Evolutionary conservation across 495 filamentous ascomycete species (phyloP), one percentile per base, ranked within the genome.

Genomic region (Lentithecium fluviatile): DNA sequence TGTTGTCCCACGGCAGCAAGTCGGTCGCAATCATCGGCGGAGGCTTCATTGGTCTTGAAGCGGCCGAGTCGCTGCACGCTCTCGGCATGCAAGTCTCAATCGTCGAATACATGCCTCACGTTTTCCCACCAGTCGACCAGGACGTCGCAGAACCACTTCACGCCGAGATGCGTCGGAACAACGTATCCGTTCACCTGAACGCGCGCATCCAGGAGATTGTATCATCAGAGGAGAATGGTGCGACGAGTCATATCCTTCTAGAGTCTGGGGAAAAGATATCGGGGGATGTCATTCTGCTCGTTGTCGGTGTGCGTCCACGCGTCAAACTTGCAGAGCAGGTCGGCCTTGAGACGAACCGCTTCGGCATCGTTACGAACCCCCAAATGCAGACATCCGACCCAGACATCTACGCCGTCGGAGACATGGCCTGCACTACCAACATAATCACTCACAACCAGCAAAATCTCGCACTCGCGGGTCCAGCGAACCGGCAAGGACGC

Each of bases 1-100:
- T 74, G 11, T 13, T 25, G 4, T 38, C n/a, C 20, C 24, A 64
- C 21, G 34, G 42, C 1, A 38, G 26, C 23, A 66, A 64, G 36
- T 43, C 12, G 1, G 69, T 60, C 21, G 65, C 47, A 3, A 62
- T 74, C 24, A 65, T 74, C 2, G 72, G 72, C 0, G 72, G 69
- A 0, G 72, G 67, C 5, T 74, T 73, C 56, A 74, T 74, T 34
- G 72, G 72, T 20, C 36, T 74, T 20, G 72, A 74, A 54, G 67
- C 67, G 6, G 72, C 69, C 15, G 71, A 74, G 52, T 66, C 67
- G 85, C 74, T 90, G 84, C 65, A 77, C 80, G 52, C 76, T 76
- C 34, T 76, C 71, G n/a, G 77, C 79, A 36, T 68, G 69, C 24
- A 74, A 70, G 56, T 73, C 73, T 0, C 73, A 72, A 45, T 74